Percentiles rank a stretch among this genome's conserved stretches.
These are phyloP conservation scores for Amaranthus palmeri DNA, from an alignment of 148 eudicot genomes.

Conservation along the genomic window DNA sequence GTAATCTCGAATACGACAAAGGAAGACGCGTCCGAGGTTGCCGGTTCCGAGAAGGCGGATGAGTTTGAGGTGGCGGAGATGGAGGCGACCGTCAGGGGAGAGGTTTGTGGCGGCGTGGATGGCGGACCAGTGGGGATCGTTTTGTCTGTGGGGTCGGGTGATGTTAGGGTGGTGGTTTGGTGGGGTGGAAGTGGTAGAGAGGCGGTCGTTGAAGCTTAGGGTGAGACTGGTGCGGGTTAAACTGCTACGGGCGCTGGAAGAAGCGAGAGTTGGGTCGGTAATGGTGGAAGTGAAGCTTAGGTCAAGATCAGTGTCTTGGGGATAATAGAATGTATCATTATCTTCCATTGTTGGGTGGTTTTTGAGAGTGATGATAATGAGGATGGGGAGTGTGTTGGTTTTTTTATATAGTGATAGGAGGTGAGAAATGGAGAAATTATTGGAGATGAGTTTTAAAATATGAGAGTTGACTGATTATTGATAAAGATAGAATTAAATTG, in stretches of 20 bases:
- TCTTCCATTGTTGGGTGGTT: constrained; percentile 14
- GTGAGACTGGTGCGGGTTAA: constrained; percentile 60
- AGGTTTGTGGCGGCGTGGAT: constrained; percentile 52
- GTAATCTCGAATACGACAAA: constrained; percentile 64
- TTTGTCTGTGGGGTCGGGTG: constrained; percentile 53
- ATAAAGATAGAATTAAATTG: no score
- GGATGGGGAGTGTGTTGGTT: no score
- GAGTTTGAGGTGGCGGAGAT: constrained; percentile 84
- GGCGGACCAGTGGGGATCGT: constrained; percentile 65
- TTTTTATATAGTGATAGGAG: no score
- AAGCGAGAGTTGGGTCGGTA: constrained; percentile 28
- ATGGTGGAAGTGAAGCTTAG: constrained; percentile 56
- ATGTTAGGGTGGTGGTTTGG: constrained; percentile 22
- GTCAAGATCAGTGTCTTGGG: constrained; percentile 59
- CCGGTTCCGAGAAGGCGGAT: constrained; percentile 73
- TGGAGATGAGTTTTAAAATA: no score
- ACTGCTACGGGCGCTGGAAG: constrained; percentile 49
- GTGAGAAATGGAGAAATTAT: no score
- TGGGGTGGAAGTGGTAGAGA: constrained; percentile 28
- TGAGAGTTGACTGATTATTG: no score
- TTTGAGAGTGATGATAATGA: no score
- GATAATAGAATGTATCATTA: constrained; percentile 26
- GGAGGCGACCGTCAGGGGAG: constrained; percentile 59
- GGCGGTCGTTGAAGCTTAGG: constrained; percentile 44
- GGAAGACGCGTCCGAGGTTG: constrained; percentile 77